Base-by-base conservation (phyloP, 306 rosid species). In the Cucumis melo region DNA sequence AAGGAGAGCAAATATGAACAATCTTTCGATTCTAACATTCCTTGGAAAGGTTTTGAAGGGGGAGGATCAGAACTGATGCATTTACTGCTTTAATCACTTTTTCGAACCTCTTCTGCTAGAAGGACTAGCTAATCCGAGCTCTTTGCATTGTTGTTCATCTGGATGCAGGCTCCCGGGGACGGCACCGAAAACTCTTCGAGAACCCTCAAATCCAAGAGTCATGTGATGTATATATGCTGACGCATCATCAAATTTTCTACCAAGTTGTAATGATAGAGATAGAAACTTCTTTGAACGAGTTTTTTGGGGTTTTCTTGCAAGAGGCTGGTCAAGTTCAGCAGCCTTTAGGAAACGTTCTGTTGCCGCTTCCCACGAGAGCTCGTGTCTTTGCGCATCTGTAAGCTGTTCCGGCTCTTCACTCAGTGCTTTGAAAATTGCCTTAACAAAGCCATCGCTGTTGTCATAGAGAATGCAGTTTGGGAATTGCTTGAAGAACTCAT, bases 401-500 rank as follows among this genome's bases (percentile, higher is more conserved):
- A 82, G 89, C 80, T 77, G 97, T 17, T 50, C 86, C 62, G 98
- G 95, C 65, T 87, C 84, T 68, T 87, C 95, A 3, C 80, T 46
- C 75, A 90, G 84, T 39, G 93, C 97, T 79, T 82, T 84, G 8
- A 54, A 83, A 59, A 83, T 87, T 65, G 86, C 89, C 81, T 81
- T 65, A 59, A 89, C 92, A 86, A 94, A 94, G 23, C 76, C 96
- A 13, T 81, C 71, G 46, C 61, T 61, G 66, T 82, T 74, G 24
- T 85, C 85, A 58, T 83, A 94, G 29, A 82, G 89, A 82, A 87
- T 76, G 82, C 98, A 94, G 81, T 91, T 94, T 0, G 97, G 88
- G 61, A 94, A 91, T 89, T 91, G 93, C 88, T 88, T 91, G 88
- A 94, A 94, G 87, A 94, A 94, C n/a, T 94, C 93, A 67, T 94